Percentiles rank a stretch among this genome's conserved stretches.
These are phyloP conservation scores for Penicillium palitans DNA, from an alignment of 2,329 filamentous ascomycete genomes.

Conservation along the genomic window DNA sequence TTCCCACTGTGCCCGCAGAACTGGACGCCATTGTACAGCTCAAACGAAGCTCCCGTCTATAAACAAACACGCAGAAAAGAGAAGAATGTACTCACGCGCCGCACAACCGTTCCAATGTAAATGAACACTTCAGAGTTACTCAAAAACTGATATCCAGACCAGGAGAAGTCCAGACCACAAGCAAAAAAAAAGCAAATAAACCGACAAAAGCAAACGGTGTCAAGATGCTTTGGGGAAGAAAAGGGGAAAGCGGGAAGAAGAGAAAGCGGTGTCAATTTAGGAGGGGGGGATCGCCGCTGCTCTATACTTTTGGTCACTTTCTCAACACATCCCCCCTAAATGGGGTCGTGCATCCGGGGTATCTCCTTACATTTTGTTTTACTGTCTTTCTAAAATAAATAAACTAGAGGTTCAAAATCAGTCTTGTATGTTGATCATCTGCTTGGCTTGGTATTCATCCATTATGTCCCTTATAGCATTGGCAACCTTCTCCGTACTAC, in stretches of 20 bases:
- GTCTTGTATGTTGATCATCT: neutral
- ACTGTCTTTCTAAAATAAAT: neutral
- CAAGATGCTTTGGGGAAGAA: conserved; percentile 10
- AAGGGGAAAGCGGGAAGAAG: conserved; percentile 25
- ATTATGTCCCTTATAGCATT: neutral
- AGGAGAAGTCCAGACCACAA: conserved; percentile 10
- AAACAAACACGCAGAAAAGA: conserved; percentile 1
- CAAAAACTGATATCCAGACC: conserved; percentile 12
- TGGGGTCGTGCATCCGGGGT: conserved; percentile 7
- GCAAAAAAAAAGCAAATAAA: conserved; percentile 15
- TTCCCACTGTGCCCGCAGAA: neutral
- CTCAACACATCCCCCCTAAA: conserved; percentile 1
- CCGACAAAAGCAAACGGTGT: conserved; percentile 15
- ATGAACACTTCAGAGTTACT: neutral
- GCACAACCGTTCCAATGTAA: conserved; percentile 3
- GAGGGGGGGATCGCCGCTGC: conserved; percentile 26
- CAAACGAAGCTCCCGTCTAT: conserved; percentile 3
- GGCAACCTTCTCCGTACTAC: neutral
- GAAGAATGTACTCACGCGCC: conserved; percentile 22
- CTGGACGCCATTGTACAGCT: neutral
- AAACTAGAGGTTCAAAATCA: neutral
- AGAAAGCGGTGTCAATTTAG: conserved; percentile 26
- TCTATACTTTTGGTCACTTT: conserved; percentile 2
- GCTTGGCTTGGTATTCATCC: neutral
- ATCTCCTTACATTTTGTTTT: conserved; percentile 2